Conservation (phyloP, 208 protist species). For the Trypanosoma scelopori region DNA sequence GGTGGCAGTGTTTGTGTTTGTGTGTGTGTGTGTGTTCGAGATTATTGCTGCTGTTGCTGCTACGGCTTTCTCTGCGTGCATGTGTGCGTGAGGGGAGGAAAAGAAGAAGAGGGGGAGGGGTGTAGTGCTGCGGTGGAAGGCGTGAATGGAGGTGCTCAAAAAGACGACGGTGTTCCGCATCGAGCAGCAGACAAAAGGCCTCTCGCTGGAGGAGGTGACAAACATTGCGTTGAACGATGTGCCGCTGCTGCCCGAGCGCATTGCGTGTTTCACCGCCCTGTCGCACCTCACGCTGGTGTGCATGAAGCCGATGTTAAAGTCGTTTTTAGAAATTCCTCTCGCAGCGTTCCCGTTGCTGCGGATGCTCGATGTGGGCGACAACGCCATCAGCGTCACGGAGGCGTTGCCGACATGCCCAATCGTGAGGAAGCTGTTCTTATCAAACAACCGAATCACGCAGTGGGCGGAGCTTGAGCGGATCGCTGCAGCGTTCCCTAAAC, state of each 20-base stretch:
- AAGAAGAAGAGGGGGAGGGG: neutral
- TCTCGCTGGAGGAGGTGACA: constrained; percentile 45
- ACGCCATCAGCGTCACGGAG: constrained; percentile 46
- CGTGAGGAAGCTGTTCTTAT: constrained; percentile 52
- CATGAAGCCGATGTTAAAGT: constrained; percentile 58
- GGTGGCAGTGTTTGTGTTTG: too few species aligned
- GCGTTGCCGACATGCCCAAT: constrained; percentile 27
- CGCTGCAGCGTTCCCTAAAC: constrained; percentile 45
- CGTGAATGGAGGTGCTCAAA: constrained; percentile 75
- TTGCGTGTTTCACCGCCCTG: constrained; percentile 47
- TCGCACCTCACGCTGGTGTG: constrained; percentile 61
- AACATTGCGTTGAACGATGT: constrained; percentile 67
- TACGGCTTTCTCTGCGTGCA: constrained; percentile 5
- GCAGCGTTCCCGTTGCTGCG: constrained; percentile 36
- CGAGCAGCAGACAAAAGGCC: constrained; percentile 61
- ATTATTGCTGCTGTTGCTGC: constrained; percentile 14
- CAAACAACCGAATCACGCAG: constrained; percentile 63
- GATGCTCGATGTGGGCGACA: constrained; percentile 86
- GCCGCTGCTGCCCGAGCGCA: constrained; percentile 46
- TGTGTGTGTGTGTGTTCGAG: constrained; percentile 3
- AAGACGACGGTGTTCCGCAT: constrained; percentile 73
- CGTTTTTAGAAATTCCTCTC: constrained; percentile 37
- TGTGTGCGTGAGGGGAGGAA: neutral
- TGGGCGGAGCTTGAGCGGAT: constrained; percentile 60
- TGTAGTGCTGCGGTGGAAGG: too few species aligned